Conservation (phyloP, 208 protist species). For the Vickermania spadyakhi region DNA sequence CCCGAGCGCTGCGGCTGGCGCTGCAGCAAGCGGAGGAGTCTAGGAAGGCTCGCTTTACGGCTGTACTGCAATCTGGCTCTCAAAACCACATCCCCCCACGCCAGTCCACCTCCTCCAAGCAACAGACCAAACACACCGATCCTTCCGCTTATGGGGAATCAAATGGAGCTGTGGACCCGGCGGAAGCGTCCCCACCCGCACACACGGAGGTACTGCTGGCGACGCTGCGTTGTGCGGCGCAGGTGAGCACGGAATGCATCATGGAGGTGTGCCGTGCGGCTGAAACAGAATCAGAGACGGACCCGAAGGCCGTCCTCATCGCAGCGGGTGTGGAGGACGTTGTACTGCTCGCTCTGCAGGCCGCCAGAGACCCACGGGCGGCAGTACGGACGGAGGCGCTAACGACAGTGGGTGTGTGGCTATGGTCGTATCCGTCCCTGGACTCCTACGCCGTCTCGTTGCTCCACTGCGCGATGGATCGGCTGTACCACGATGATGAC, state of each 20-base stretch:
- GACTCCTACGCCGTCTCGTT: constrained; percentile 22
- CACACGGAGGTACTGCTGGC: constrained; percentile 5
- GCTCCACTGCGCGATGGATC: constrained; percentile 32
- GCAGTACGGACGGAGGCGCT: constrained; percentile 58
- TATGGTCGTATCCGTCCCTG: constrained; percentile 64
- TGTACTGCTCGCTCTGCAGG: neutral
- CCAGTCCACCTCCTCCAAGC: no score
- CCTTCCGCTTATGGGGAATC: no score
- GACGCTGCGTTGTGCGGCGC: constrained; percentile 62
- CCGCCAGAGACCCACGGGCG: neutral
- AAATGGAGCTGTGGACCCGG: neutral
- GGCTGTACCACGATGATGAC: constrained; percentile 30
- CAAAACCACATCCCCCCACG: no score
- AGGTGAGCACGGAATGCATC: constrained; percentile 59
- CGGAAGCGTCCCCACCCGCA: neutral
- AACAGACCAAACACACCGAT: no score
- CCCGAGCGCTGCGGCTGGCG: constrained; percentile 23
- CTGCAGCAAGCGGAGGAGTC: constrained; percentile 15
- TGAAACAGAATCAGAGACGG: constrained; percentile 10
- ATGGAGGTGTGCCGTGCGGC: constrained; percentile 5
- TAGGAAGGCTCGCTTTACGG: neutral
- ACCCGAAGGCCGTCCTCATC: neutral
- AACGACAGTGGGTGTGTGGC: constrained; percentile 65
- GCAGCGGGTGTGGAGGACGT: neutral
- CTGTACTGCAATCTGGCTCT: no score